Base-by-base conservation (phyloP, 2,329 filamentous ascomycete species). In the Trichoderma oligosporum region DNA sequence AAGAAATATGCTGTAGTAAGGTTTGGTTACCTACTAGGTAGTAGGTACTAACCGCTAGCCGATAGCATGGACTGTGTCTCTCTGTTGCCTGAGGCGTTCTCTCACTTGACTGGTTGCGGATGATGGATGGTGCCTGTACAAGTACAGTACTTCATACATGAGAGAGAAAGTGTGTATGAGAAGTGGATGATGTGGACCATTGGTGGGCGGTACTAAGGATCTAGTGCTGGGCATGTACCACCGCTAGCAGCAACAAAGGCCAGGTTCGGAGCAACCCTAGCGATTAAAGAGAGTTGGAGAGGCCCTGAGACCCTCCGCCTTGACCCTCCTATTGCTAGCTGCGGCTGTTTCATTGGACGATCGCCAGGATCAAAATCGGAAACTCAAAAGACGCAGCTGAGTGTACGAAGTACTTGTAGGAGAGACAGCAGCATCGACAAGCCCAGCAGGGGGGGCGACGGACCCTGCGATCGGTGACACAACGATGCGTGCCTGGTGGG, bases 401-500 rank as follows among this genome's bases (percentile, higher is more conserved):
- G 45, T n/a, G n/a, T n/a, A n/a, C 45, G 47, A 18, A 48, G 27
- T 20, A 22, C 9, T n/a, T 27, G 42, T n/a, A 25, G 39, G 20
- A 48, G 45, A 8, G 9, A 14, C 36, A 31, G 47, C 42, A 31
- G 29, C 45, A 48, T 46, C 44, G 44, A 46, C 44, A 16, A 46
- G 44, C 44, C 44, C 25, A 38, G 46, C 27, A 31, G 33, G 27
- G 29, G 51, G 29, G 39, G 27, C 39, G 51, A 29, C 39, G 39
- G 51, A 44, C 51, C 51, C 51, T 54, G 39, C 51, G 51, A 46
- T 54, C 51, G 51, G 51, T 45, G 51, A 54, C 51, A 54, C 51
- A 54, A 12, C 51, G 51, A 54, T 54, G 51, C 31, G 51, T 46
- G 51, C 51, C 51, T 54, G 51, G 51, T 29, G 51, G 51, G 39